phyloP scores from a whole-genome alignment of 768 basidiomycete species.

The Xerocomellus intermedius region DNA sequence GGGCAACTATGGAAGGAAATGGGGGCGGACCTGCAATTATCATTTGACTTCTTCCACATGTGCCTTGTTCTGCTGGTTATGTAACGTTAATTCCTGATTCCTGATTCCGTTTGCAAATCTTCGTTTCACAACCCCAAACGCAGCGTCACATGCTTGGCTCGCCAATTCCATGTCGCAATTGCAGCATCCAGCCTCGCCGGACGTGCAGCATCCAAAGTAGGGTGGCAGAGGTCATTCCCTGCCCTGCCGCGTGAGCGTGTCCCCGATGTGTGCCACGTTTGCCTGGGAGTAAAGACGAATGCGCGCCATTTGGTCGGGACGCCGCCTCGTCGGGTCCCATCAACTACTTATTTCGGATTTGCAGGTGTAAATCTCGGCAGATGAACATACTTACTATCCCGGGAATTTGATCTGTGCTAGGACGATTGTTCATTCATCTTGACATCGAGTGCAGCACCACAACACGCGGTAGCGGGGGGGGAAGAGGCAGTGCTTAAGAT shows the following conservation, averaged over 20 bases:
- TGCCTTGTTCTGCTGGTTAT: not conserved
- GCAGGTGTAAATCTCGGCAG: conserved; percentile 1
- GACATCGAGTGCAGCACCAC: not conserved
- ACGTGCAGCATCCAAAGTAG: not conserved
- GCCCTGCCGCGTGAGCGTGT: not conserved
- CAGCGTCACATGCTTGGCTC: not conserved
- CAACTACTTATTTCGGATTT: not conserved
- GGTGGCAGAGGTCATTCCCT: not conserved
- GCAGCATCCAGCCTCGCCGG: not conserved
- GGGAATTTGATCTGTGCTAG: not conserved
- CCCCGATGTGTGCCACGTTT: not conserved
- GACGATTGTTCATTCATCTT: not conserved
- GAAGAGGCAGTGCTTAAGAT: not conserved
- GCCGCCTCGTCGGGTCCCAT: not conserved
- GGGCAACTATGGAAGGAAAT: not conserved
- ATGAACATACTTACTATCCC: conserved; percentile 6
- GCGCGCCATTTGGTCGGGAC: conserved; percentile 1
- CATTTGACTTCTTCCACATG: not conserved
- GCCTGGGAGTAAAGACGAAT: not conserved
- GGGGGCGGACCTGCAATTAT: not conserved
- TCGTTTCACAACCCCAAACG: not conserved
- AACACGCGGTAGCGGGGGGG: not conserved
- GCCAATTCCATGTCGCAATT: not conserved
- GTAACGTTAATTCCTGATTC: not conserved
- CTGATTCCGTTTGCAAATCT: not conserved